Evolutionary conservation across 352 stramenopile species (phyloP).

Genomic region (Phytophthora lateralis): DNA sequence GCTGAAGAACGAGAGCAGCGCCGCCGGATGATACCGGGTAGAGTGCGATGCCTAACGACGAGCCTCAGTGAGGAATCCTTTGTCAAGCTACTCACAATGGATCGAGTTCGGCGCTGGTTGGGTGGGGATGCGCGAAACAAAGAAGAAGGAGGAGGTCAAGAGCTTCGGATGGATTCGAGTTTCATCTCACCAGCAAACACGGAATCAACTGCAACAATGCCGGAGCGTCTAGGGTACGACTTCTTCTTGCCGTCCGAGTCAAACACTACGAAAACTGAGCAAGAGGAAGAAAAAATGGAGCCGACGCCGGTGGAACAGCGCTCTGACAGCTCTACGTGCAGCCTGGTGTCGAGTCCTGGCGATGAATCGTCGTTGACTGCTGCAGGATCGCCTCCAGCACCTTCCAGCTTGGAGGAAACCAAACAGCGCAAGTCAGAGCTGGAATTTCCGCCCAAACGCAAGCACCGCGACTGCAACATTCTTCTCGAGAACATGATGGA

Average conservation of each 20-base stretch:
- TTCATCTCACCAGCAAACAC: conserved; percentile 12
- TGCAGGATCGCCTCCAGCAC: background rate
- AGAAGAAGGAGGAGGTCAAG: background rate
- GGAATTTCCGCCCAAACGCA: conserved; percentile 7
- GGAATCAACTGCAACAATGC: background rate
- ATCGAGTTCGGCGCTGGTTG: conserved; percentile 23
- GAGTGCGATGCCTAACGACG: conserved; percentile 1
- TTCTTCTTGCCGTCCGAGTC: background rate
- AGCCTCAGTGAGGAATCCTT: conserved; percentile 18
- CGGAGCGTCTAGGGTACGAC: background rate
- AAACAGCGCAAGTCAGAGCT: background rate
- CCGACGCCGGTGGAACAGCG: background rate
- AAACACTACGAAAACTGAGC: background rate
- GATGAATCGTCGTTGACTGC: background rate
- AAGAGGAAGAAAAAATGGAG: conserved; percentile 13
- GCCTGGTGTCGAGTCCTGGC: background rate
- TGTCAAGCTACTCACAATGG: conserved; percentile 22
- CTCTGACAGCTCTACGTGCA: conserved; percentile 22
- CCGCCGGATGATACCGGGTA: background rate
- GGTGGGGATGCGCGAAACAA: background rate
- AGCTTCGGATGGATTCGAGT: background rate
- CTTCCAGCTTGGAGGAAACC: background rate
- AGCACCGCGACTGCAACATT: conserved; percentile 33
- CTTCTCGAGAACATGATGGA: conserved; percentile 35
- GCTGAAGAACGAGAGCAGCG: conserved; percentile 10